Conservation (phyloP, 192 early-diverging fungal genomes). For the Chytriomyces sp. region DNA sequence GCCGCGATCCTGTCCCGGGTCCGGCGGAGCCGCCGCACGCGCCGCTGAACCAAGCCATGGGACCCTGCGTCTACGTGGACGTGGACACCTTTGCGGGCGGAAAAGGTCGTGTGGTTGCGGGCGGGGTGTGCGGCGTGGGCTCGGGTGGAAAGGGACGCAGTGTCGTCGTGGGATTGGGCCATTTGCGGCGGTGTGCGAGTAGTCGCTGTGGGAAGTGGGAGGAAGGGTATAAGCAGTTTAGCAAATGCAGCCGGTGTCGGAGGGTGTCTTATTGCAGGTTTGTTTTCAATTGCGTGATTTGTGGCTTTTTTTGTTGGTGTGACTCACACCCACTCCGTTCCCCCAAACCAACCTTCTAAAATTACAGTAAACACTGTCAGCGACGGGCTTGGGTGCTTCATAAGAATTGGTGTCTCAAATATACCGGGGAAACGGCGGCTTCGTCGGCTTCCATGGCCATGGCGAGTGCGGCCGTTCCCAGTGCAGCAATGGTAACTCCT, state of each 20-base stretch:
- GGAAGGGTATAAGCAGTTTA: conserved; percentile 30
- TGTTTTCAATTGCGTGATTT: neutral
- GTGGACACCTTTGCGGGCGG: neutral
- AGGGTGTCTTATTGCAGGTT: conserved; percentile 35
- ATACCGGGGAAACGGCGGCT: conserved; percentile 5
- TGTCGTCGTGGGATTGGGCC: conserved; percentile 26
- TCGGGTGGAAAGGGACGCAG: neutral
- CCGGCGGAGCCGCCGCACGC: conserved; percentile 6
- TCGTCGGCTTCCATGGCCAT: neutral
- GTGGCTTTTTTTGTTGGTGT: no score
- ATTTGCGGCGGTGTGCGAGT: conserved; percentile 27
- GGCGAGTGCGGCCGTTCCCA: neutral
- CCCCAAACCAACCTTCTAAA: no score
- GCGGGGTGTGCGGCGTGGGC: neutral
- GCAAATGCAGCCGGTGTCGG: conserved; percentile 31
- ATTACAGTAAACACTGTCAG: conserved; percentile 29
- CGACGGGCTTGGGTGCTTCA: conserved; percentile 31
- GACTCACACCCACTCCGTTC: no score
- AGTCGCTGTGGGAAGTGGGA: conserved; percentile 25
- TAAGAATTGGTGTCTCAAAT: conserved; percentile 41
- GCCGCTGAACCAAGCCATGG: conserved; percentile 22
- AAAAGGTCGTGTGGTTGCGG: neutral
- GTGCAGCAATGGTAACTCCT: neutral
- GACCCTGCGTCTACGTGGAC: conserved; percentile 20
- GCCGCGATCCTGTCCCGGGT: conserved; percentile 27